A percentile compares a stretch with the other conserved stretches of the same genome.
phyloP scores from a whole-genome alignment of 257 asterid genomes.

The Henckelia pumila region DNA sequence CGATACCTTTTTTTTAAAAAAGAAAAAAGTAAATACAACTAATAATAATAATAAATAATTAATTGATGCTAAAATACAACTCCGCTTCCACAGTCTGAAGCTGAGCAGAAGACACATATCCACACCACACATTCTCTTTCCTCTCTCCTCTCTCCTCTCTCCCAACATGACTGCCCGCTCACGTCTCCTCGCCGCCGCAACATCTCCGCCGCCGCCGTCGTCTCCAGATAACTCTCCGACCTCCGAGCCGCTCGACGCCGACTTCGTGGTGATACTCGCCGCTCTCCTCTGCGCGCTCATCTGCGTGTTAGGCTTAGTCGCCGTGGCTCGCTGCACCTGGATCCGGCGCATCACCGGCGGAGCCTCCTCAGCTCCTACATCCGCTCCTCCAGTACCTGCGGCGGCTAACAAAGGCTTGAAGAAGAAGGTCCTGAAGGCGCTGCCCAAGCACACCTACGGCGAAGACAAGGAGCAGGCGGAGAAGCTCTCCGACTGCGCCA shows the following conservation, averaged over 20 bases:
- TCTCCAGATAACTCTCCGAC: conserved; percentile 17
- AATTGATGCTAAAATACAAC: conserved; percentile 3
- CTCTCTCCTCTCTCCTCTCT: conserved; percentile 9
- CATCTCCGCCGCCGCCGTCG: conserved; percentile 24
- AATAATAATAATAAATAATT: too few species aligned
- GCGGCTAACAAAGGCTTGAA: conserved; percentile 42
- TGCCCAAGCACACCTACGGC: conserved; percentile 43
- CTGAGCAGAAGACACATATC: neutral
- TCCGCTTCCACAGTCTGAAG: conserved; percentile 19
- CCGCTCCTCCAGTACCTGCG: conserved; percentile 18
- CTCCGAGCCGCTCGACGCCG: conserved; percentile 27
- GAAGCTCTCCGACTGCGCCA: conserved; percentile 40
- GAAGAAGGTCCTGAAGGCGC: conserved; percentile 42
- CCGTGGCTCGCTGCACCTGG: conserved; percentile 48
- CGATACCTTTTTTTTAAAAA: too few species aligned
- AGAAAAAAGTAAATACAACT: too few species aligned
- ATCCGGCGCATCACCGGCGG: conserved; percentile 35
- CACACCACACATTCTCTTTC: neutral
- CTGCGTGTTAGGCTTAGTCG: conserved; percentile 46
- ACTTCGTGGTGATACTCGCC: conserved; percentile 40
- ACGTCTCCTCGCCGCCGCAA: conserved; percentile 35
- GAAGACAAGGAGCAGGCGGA: conserved; percentile 21
- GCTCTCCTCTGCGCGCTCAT: conserved; percentile 47
- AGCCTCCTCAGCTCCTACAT: neutral
- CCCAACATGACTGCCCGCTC: conserved; percentile 38